Evolutionary conservation across 306 rosid genomes (phyloP).

Genomic region (Vigna hirtella): DNA sequence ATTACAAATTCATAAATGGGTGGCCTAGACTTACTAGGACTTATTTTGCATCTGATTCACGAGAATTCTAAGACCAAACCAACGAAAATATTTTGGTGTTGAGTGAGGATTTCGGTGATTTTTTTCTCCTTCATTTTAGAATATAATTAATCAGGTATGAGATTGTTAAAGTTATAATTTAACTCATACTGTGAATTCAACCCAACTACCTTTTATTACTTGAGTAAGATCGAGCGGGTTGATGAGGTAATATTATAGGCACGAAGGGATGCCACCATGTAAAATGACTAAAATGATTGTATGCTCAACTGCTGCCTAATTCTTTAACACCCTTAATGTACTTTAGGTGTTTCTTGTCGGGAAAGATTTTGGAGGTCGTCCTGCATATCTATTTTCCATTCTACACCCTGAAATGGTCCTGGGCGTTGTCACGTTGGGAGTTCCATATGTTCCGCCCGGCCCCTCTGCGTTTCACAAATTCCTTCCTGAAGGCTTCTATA

Average conservation of each 20-base stretch:
- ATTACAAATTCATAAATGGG: neutral
- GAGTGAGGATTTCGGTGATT: neutral
- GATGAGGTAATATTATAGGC: too few relatives aligned
- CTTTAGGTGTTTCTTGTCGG: slow-evolving; percentile 68
- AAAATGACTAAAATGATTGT: slow-evolving; percentile 34
- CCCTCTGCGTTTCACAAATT: slow-evolving; percentile 7
- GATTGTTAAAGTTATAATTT: neutral
- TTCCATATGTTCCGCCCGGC: slow-evolving; percentile 62
- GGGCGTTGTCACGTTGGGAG: slow-evolving; percentile 77
- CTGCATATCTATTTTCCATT: slow-evolving; percentile 62
- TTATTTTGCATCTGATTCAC: neutral
- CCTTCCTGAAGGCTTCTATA: slow-evolving; percentile 83
- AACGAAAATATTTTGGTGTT: neutral
- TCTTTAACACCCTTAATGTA: neutral
- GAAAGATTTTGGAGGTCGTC: slow-evolving; percentile 77
- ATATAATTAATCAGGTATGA: neutral
- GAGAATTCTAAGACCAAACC: neutral
- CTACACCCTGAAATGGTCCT: slow-evolving; percentile 71
- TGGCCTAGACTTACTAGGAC: too few relatives aligned
- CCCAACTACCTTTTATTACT: neutral
- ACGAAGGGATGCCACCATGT: too few relatives aligned
- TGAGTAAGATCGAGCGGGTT: too few relatives aligned
- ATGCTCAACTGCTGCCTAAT: neutral
- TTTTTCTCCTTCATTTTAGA: neutral
- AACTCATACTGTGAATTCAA: neutral